These are phyloP conservation scores for Globisporangium viniferum DNA, from an alignment of 352 stramenopile species.

Conservation along the genomic window DNA sequence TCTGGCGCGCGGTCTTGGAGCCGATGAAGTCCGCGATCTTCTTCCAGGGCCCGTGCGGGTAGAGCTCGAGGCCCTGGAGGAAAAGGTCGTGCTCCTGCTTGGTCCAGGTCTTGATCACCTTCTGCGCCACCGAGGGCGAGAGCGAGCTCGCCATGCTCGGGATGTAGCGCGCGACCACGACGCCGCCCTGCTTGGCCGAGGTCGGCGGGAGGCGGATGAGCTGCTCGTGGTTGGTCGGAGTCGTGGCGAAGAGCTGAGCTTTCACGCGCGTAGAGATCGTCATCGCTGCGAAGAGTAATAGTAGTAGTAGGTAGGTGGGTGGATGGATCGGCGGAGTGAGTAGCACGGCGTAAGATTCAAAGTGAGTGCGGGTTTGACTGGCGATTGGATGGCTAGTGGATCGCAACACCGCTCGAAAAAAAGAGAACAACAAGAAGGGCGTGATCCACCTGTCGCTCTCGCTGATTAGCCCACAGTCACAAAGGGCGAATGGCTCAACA, in stretches of 20 bases:
- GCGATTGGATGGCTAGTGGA: not conserved
- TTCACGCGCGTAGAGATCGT: constrained; percentile 27
- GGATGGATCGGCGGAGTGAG: not conserved
- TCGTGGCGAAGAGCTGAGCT: constrained; percentile 21
- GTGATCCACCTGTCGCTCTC: not conserved
- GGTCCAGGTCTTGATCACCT: constrained; percentile 27
- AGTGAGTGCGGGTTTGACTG: constrained; percentile 11
- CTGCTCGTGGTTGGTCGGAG: constrained; percentile 19
- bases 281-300: constrained; percentile 7
- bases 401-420: not conserved
- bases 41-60: constrained; percentile 25
- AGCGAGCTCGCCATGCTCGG: constrained; percentile 17
- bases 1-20: constrained; percentile 24
- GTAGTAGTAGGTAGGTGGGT: no score
- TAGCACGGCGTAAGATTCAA: not conserved
- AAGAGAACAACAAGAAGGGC: constrained; percentile 1
- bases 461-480: not conserved
- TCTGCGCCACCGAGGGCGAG: constrained; percentile 17
- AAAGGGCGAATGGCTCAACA: not conserved
- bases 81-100: constrained; percentile 27
- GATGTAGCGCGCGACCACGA: constrained; percentile 28
- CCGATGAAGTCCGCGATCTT: constrained; percentile 24
- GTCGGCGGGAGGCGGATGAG: constrained; percentile 24
- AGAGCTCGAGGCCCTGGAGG: constrained; percentile 25
- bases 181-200: constrained; percentile 25